These are phyloP conservation scores for Mercurialis annua DNA, from an alignment of 345 rosid genomes.

Conservation along the genomic window DNA sequence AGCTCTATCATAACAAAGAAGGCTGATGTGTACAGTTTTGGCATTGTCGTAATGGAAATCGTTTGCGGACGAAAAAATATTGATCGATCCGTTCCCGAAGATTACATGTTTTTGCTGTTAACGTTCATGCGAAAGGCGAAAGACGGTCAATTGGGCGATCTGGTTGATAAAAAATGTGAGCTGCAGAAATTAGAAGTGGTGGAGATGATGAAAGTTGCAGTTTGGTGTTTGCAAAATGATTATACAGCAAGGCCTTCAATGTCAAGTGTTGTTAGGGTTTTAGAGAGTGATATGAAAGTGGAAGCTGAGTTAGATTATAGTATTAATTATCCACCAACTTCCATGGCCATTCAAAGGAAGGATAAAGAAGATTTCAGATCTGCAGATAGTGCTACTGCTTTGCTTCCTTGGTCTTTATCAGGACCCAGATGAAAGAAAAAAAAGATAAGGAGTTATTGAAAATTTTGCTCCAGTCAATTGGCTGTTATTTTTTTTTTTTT, in stretches of 20 bases:
- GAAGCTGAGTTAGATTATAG: slow-evolving; percentile 5
- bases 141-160: slow-evolving; percentile 46
- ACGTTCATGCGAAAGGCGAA: slow-evolving; percentile 54
- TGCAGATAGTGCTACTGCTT: not conserved
- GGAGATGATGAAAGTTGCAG: slow-evolving; percentile 49
- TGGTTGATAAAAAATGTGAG: slow-evolving; percentile 45
- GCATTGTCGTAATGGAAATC: slow-evolving; percentile 70
- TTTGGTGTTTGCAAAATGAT: slow-evolving; percentile 75
- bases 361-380: not conserved
- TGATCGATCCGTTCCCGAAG: slow-evolving; percentile 52
- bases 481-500: too few relatives aligned
- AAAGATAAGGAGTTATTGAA: too few relatives aligned
- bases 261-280: slow-evolving; percentile 61
- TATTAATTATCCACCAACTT: not conserved
- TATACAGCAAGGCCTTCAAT: slow-evolving; percentile 64
- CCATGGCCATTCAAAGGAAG: not conserved
- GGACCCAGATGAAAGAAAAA: slow-evolving; percentile 10
- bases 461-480: too few relatives aligned
- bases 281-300: slow-evolving; percentile 65
- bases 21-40: slow-evolving; percentile 70
- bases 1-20: slow-evolving; percentile 47
- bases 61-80: slow-evolving; percentile 62
- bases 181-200: slow-evolving; percentile 54
- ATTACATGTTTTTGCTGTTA: slow-evolving; percentile 44
- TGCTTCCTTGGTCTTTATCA: slow-evolving; percentile 4